A percentile compares a stretch with the other conserved stretches of the same genome.
Evolutionary conservation across 345 rosid species (phyloP).

Genomic region (Conringia planisiliqua): DNA sequence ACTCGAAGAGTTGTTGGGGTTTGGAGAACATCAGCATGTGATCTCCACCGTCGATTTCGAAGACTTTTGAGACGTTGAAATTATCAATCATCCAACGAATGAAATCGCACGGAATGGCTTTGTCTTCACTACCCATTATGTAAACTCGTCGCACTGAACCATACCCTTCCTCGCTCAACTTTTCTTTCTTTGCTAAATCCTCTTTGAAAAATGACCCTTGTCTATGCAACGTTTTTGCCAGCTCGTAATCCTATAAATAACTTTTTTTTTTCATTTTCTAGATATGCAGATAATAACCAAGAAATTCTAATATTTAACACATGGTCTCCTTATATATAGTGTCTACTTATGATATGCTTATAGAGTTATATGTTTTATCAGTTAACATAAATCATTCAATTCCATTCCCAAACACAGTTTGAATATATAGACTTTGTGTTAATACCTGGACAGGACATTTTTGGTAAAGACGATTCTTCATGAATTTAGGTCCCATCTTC

Average conservation of each 20-base stretch:
- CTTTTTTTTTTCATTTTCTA: too few species aligned
- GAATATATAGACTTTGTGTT: not conserved
- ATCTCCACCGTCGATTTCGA: slow-evolving; percentile 34
- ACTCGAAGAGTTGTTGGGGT: slow-evolving; percentile 22
- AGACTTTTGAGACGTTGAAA: slow-evolving; percentile 33
- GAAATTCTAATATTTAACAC: not conserved
- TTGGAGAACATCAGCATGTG: slow-evolving; percentile 38
- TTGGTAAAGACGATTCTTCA: slow-evolving; percentile 31
- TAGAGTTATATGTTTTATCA: not conserved
- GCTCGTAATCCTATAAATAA: slow-evolving; percentile 40
- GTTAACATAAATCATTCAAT: not conserved
- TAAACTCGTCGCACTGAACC: slow-evolving; percentile 35
- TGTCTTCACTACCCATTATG: slow-evolving; percentile 32
- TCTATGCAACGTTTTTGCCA: slow-evolving; percentile 27
- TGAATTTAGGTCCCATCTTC: slow-evolving; percentile 35
- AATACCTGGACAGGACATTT: slow-evolving; percentile 21
- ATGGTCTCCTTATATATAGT: not conserved
- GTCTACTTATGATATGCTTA: not conserved
- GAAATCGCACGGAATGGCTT: slow-evolving; percentile 34
- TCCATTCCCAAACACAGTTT: not conserved
- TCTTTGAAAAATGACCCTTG: slow-evolving; percentile 36
- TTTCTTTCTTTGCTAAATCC: slow-evolving; percentile 24
- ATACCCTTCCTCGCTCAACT: slow-evolving; percentile 24
- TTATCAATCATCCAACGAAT: slow-evolving; percentile 36
- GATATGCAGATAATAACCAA: not conserved